These are phyloP conservation scores for Leccinellum luteum DNA, from an alignment of 768 basidiomycete genomes.

Conservation along the genomic window DNA sequence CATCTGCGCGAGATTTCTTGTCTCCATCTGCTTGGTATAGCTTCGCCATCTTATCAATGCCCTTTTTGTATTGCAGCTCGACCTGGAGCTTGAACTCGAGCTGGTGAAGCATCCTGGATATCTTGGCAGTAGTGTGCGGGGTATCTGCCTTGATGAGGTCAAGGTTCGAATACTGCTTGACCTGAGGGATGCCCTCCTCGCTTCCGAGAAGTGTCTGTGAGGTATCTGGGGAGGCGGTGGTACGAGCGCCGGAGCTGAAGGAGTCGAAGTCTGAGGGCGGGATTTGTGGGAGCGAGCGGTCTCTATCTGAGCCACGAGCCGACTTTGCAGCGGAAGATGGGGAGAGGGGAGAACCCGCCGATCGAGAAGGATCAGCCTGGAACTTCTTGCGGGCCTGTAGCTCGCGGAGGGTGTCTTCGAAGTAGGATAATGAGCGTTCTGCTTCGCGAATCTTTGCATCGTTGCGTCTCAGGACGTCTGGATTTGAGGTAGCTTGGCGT, in stretches of 20 bases:
- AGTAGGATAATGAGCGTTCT: slow-evolving; percentile 80
- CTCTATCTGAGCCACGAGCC: slow-evolving; percentile 26
- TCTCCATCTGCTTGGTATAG: slow-evolving; percentile 96
- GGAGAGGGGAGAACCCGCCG: slow-evolving; percentile 39
- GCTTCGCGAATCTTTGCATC: slow-evolving; percentile 87
- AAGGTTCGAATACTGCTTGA: slow-evolving; percentile 75
- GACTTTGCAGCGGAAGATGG: slow-evolving; percentile 17
- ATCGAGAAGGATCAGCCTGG: slow-evolving; percentile 56
- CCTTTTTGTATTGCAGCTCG: slow-evolving; percentile 96
- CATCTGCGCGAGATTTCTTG: slow-evolving; percentile 91
- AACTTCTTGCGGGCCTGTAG: slow-evolving; percentile 75
- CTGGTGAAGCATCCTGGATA: slow-evolving; percentile 96
- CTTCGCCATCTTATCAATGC: slow-evolving; percentile 99
- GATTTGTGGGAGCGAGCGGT: slow-evolving; percentile 41
- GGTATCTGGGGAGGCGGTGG: slow-evolving; percentile 37
- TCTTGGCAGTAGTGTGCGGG: slow-evolving; percentile 93
- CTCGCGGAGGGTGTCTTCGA: slow-evolving; percentile 81
- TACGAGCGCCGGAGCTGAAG: slow-evolving; percentile 30
- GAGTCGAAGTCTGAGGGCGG: slow-evolving; percentile 52
- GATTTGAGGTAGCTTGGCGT: slow-evolving; percentile 80
- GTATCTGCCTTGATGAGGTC: slow-evolving; percentile 98
- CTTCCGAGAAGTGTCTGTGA: slow-evolving; percentile 40
- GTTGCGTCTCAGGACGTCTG: slow-evolving; percentile 77
- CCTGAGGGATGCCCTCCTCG: slow-evolving; percentile 43
- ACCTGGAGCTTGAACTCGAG: slow-evolving; percentile 99